Evolutionary conservation across 2,329 filamentous ascomycete genomes (phyloP), one percentile per base, ranked within the genome.

Genomic region (Pyrenophora graminea): DNA sequence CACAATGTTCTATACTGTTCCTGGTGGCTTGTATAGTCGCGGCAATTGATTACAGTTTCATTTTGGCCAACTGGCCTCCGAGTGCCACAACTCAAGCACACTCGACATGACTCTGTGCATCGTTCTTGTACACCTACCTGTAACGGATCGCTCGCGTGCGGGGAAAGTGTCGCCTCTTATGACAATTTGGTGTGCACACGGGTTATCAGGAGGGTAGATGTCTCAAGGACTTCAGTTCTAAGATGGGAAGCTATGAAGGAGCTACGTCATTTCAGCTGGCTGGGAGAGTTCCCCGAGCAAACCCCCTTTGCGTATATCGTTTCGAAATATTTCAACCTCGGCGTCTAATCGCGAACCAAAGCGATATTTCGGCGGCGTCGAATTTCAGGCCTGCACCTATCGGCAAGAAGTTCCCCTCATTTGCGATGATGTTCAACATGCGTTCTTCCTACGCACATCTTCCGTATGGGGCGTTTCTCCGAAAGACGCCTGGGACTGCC

Each of bases 301-400:
- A 32, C 23, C 49, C 47, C 36, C 4, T 51, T 56, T 23, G 18
- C 39, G 54, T 43, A 51, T 18, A 31, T 56, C 51, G 54, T 54
- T 45, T 44, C 50, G 54, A 56, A 25, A 18, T 46, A 34, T 25
- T 30, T 13, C 15, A 27, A 25, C 5, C 4, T n/a, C 12, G 12
- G 33, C 44, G 43, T 31, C 31, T 13, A 38, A 52, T 19, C 12
- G 10, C 37, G 31, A 19, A 30, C 21, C 15, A 38, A 15, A 38
- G 17, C 42, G 23, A 45, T 23, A 19, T 12, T 9, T 13, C 12
- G 27, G 10, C 27, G 9, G 10, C 9, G 7, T 30, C 10, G 10
- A 13, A 12, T 10, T 4, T 13, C 10, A 30, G 4, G 27, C 27
- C 8, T 30, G 27, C 27, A 9, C 9, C 36, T 21, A 23, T 38